phyloP scores from a whole-genome alignment of 148 eudicot genomes.

The Hydrangea macrophylla region DNA sequence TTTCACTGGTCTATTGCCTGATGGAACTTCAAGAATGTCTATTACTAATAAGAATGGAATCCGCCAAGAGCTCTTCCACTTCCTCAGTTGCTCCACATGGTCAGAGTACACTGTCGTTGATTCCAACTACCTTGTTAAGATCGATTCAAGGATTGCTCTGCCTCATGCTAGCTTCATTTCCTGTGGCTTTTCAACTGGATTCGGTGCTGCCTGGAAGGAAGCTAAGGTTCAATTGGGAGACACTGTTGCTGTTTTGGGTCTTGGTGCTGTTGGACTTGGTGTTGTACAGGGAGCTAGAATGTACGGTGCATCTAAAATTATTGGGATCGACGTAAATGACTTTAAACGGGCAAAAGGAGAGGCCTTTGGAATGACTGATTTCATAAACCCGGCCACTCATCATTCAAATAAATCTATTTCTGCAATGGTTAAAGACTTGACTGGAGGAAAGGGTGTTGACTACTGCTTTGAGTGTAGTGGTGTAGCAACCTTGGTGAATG shows the following conservation, averaged over 20 bases:
- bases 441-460: constrained; percentile 54
- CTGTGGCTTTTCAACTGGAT: constrained; percentile 51
- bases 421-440: constrained; percentile 35
- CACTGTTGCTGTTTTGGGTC: constrained; percentile 48
- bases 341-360: constrained; percentile 27
- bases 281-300: constrained; percentile 49
- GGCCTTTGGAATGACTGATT: constrained; percentile 52
- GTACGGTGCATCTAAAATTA: constrained; percentile 45
- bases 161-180: constrained; percentile 46
- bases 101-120: constrained; percentile 42
- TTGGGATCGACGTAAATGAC: constrained; percentile 45
- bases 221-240: constrained; percentile 32
- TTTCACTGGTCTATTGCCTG: constrained; percentile 34
- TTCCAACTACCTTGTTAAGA: constrained; percentile 34
- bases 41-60: too few species aligned
- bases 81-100: constrained; percentile 46
- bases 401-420: constrained; percentile 36
- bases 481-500: constrained; percentile 30
- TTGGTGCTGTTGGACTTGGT: constrained; percentile 61
- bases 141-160: constrained; percentile 32
- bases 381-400: constrained; percentile 46
- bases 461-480: constrained; percentile 55
- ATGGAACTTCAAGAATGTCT: constrained; percentile 41
- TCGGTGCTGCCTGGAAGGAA: constrained; percentile 44
- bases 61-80: constrained; percentile 29